Conservation (phyloP, 2,329 filamentous ascomycete species). For the Chrysosphaeria jannelii region DNA sequence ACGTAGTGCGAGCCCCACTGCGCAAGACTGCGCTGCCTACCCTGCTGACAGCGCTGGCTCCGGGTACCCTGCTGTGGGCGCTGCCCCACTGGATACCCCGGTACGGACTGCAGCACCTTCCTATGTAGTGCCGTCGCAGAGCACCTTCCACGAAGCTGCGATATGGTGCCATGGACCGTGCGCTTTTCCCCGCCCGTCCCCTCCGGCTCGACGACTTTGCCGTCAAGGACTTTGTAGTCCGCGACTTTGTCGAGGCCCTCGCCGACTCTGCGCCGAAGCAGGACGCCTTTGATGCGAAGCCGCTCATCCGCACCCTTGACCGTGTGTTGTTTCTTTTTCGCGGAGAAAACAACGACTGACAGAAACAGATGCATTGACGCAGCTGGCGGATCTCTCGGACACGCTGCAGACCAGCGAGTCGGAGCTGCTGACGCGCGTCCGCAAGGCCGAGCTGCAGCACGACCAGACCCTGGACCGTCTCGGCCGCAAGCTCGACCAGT, state of each 20-base stretch:
- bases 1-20: too few relatives aligned
- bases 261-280: slow-evolving; percentile 45
- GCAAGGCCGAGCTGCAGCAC: slow-evolving; percentile 74
- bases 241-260: slow-evolving; percentile 85
- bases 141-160: slow-evolving; percentile 14
- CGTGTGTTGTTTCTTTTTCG: slow-evolving; percentile 13
- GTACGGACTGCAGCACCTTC: too few relatives aligned
- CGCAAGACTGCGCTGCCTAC: too few relatives aligned
- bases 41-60: too few relatives aligned
- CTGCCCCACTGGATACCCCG: too few relatives aligned
- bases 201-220: slow-evolving; percentile 78
- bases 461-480: slow-evolving; percentile 70
- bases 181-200: slow-evolving; percentile 48
- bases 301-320: slow-evolving; percentile 85
- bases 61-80: too few relatives aligned
- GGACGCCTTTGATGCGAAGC: slow-evolving; percentile 70
- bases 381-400: slow-evolving; percentile 40
- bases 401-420: slow-evolving; percentile 77
- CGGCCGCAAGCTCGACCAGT: slow-evolving; percentile 68
- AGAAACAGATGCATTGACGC: slow-evolving; percentile 26
- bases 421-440: slow-evolving; percentile 65
- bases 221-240: slow-evolving; percentile 82
- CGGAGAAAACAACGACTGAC: slow-evolving; percentile 3
- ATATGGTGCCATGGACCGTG: slow-evolving; percentile 19
- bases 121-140: too few relatives aligned